Percentiles rank a stretch among this genome's conserved stretches.
Evolutionary conservation across 2,329 filamentous ascomycete genomes (phyloP).

Genomic region (Amauroascus verrucosus): DNA sequence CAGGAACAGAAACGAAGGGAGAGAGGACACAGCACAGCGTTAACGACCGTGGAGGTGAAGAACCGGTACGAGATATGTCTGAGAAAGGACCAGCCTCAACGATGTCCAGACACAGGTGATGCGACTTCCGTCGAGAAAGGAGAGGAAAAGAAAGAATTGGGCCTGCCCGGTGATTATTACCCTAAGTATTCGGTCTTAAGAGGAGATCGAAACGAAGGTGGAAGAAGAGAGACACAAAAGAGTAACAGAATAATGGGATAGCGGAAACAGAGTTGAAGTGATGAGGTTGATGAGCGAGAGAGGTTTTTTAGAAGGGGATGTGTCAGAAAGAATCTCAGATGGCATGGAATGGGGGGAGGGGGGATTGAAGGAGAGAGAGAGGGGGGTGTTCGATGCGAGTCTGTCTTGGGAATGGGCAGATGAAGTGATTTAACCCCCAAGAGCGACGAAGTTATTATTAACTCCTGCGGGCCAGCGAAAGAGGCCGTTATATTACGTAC

Average conservation of each 20-base stretch:
- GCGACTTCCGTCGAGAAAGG: conserved; percentile 6
- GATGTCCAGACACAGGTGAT: conserved; percentile 17
- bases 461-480: not conserved
- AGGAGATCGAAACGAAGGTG: conserved; percentile 11
- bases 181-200: conserved; percentile 1
- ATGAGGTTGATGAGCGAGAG: conserved; percentile 6
- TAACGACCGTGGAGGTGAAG: conserved; percentile 15
- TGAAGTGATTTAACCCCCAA: not conserved
- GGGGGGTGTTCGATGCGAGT: not conserved
- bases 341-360: conserved; percentile 3
- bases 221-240: conserved; percentile 6
- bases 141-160: conserved; percentile 17
- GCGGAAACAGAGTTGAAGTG: not conserved
- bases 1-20: not conserved
- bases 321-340: conserved; percentile 7
- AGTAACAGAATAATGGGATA: conserved; percentile 9
- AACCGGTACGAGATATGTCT: conserved; percentile 14
- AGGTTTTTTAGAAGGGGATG: conserved; percentile 2
- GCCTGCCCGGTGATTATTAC: conserved; percentile 15
- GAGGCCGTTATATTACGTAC: not conserved
- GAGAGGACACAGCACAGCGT: not conserved
- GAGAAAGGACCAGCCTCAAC: conserved; percentile 32
- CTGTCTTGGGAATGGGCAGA: not conserved
- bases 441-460: not conserved
- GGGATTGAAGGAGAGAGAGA: not conserved